phyloP scores from a whole-genome alignment of 1,139 yeast species.

The Nakaseomyces nivariensis region DNA sequence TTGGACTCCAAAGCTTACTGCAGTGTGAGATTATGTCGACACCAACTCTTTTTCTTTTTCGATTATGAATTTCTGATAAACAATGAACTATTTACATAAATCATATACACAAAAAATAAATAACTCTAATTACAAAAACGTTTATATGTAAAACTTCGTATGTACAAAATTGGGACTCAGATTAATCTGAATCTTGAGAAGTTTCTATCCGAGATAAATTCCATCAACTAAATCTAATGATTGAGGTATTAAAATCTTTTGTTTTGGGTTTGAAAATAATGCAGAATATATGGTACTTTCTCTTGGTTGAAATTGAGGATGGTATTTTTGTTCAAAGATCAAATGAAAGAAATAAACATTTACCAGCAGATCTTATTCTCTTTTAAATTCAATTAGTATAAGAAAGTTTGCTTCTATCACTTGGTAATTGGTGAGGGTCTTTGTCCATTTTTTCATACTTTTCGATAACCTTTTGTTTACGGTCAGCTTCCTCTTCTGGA shows the following conservation, averaged over 20 bases:
- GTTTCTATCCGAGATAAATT: neutral
- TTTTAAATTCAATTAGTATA: slow-evolving; percentile 36
- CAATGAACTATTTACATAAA: neutral
- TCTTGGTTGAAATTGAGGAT: neutral
- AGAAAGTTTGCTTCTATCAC: slow-evolving; percentile 52
- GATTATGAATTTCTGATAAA: neutral
- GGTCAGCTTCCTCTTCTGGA: slow-evolving; percentile 44
- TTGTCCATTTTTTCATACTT: slow-evolving; percentile 38
- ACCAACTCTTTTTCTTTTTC: neutral
- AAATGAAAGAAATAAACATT: neutral
- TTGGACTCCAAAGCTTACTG: slow-evolving; percentile 15
- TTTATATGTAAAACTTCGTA: neutral
- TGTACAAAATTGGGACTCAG: neutral
- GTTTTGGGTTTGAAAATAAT: neutral
- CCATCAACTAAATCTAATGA: neutral
- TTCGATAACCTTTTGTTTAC: slow-evolving; percentile 33
- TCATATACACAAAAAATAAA: neutral
- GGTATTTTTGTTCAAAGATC: neutral
- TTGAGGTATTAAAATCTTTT: neutral
- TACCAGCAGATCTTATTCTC: too few species aligned
- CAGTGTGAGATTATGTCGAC: neutral
- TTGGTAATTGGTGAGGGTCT: slow-evolving; percentile 42
- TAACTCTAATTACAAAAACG: neutral
- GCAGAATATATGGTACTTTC: neutral
- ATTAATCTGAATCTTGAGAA: neutral